Conservation (phyloP, 495 filamentous ascomycete genomes). For the Cairneyella variabilis region DNA sequence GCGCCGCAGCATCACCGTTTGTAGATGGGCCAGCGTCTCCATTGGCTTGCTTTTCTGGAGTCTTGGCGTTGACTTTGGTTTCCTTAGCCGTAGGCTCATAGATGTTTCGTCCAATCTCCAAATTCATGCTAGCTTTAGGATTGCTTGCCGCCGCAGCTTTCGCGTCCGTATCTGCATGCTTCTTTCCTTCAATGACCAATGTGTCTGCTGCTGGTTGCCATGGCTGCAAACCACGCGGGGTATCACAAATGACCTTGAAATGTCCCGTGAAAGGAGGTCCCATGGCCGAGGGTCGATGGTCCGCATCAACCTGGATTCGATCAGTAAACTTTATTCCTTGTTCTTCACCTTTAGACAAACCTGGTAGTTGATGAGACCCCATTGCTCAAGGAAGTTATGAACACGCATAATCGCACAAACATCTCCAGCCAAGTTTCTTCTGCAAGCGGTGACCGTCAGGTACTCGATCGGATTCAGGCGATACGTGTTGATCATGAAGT, state of each 20-base stretch:
- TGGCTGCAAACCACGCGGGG: constrained; percentile 87
- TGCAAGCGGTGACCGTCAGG: constrained; percentile 94
- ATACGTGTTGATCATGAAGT: constrained; percentile 99
- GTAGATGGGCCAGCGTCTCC: constrained; percentile 58
- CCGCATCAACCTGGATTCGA: constrained; percentile 76
- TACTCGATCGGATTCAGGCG: constrained; percentile 93
- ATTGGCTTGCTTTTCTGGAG: constrained; percentile 62
- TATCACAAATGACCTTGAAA: constrained; percentile 91
- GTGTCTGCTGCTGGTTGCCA: constrained; percentile 86
- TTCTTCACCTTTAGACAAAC: constrained; percentile 43
- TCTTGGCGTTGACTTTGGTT: constrained; percentile 54
- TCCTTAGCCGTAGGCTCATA: constrained; percentile 93
- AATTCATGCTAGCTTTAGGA: constrained; percentile 75
- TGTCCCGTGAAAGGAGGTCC: constrained; percentile 96
- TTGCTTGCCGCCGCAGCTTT: constrained; percentile 64
- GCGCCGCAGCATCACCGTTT: constrained; percentile 49
- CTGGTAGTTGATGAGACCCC: constrained; percentile 98
- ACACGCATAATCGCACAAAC: constrained; percentile 99
- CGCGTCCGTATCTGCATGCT: constrained; percentile 67
- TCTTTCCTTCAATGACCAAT: constrained; percentile 67
- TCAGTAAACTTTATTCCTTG: constrained; percentile 8
- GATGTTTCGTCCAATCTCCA: constrained; percentile 89
- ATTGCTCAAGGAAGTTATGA: constrained; percentile 97
- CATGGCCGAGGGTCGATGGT: constrained; percentile 90
- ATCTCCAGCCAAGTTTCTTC: constrained; percentile 92